A percentile compares a stretch with the other conserved stretches of the same genome.
phyloP scores from a whole-genome alignment of 345 rosid genomes.

The Litchi chinensis region DNA sequence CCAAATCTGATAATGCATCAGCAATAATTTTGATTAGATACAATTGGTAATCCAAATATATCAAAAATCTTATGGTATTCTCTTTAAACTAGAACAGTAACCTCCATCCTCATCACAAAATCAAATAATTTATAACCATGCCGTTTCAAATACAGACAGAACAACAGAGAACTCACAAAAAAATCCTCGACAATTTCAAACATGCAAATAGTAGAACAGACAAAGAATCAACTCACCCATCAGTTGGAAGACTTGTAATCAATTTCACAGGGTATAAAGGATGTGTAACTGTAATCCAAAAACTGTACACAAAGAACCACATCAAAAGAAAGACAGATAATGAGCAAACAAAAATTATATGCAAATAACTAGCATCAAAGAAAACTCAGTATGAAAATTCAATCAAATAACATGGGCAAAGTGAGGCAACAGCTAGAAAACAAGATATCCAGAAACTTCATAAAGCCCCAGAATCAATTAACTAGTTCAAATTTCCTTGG shows the following conservation, averaged over 20 bases:
- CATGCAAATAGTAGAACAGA: neutral
- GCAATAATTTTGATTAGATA: neutral
- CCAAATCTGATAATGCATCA: neutral
- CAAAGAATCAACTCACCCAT: slow-evolving; percentile 61
- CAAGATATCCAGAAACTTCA: neutral
- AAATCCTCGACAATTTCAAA: neutral
- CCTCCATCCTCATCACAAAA: neutral
- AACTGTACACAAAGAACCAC: slow-evolving; percentile 50
- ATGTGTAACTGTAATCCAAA: slow-evolving; percentile 68
- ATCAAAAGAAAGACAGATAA: neutral
- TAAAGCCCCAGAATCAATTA: neutral
- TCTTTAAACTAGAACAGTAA: neutral
- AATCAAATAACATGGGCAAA: neutral
- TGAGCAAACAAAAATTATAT: neutral
- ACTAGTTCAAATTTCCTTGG: neutral
- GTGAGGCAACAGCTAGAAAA: neutral
- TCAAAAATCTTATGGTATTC: neutral
- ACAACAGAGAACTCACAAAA: neutral
- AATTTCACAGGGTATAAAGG: slow-evolving; percentile 74
- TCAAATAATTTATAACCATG: neutral
- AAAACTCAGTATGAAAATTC: neutral
- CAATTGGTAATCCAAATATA: neutral
- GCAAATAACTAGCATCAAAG: neutral
- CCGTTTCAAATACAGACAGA: neutral
- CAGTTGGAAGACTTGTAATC: slow-evolving; percentile 58